Evolutionary conservation across 2,329 filamentous ascomycete species (phyloP), one percentile per base, ranked within the genome.

Genomic region (Colletotrichum sp.): DNA sequence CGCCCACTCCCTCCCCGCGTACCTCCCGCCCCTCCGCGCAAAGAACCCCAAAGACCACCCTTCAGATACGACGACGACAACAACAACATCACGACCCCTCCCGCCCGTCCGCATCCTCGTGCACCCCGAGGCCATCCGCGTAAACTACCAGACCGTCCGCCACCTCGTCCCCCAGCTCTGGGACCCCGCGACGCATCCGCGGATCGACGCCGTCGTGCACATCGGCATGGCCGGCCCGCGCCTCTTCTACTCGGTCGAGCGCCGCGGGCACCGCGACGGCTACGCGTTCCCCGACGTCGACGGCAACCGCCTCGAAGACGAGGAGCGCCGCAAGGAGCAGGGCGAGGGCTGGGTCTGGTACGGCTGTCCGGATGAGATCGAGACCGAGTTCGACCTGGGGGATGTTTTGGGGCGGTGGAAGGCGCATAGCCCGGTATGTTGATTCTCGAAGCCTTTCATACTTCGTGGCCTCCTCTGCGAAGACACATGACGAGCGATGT

Each of bases 141-240:
- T 96, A 67, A 91, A 90, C 79, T 98, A 98, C 86, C 85, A 90
- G 64, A 87, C 88, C 9, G 93, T 96, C 38, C 90, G 92, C 67
- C 84, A 86, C 15, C 83, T 93, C 4, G 88, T 96, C 5, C 94
- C 95, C 2, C 82, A 82, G 7, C 87, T 98, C 7, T 91, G 95
- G 85, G 86, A 88, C 52, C 65, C 83, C 83, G 77, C 82, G 82
- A 74, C 83, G 79, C 78, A 82, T 67, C 81, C 80, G 70, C 84
- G 86, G 65, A 89, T 93, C 70, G 94, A 98, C 83, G 85, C 94
- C 34, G 88, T 92, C 26, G 83, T 98, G 6, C 95, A 98, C 83
- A 94, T 98, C 67, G 95, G 95, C 77, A 95, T 98, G 90, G 94
- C 95, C 82, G 82, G 94, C 83, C 80, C 91, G 85, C 79, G 89